These are phyloP conservation scores for Mortierella sp. DNA, from an alignment of 371 early-diverging fungal species.

Conservation along the genomic window DNA sequence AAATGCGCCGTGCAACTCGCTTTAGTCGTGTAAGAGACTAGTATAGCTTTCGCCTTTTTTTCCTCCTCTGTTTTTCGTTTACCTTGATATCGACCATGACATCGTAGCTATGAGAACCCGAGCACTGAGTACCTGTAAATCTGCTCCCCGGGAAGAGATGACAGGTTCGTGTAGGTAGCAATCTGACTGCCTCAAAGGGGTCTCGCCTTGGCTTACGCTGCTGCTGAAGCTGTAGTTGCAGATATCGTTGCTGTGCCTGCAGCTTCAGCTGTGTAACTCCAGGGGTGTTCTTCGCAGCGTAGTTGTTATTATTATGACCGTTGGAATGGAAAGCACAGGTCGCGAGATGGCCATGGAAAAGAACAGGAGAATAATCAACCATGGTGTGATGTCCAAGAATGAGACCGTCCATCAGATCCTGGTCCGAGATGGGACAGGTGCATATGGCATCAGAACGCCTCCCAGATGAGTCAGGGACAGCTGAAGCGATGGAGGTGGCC, in stretches of 20 bases:
- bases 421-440: slow-evolving; percentile 17
- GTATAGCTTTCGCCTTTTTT: too few species aligned
- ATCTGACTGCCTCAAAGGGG: slow-evolving; percentile 1
- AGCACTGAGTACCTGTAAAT: slow-evolving; percentile 79
- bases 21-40: too few species aligned
- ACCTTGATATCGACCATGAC: slow-evolving; percentile 83
- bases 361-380: background rate
- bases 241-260: slow-evolving; percentile 17
- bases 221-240: background rate
- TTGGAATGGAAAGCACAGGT: slow-evolving; percentile 12
- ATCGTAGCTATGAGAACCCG: slow-evolving; percentile 71
- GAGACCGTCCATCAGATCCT: slow-evolving; percentile 12
- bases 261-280: slow-evolving; percentile 21
- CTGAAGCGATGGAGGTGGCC: slow-evolving; percentile 18
- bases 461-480: background rate
- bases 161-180: slow-evolving; percentile 5
- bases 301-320: background rate
- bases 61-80: slow-evolving; percentile 3
- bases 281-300: too few species aligned
- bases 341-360: slow-evolving; percentile 24
- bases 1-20: too few species aligned
- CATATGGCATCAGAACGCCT: background rate
- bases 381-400: background rate
- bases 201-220: background rate
- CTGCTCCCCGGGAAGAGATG: slow-evolving; percentile 72